Percentiles rank a stretch among this genome's conserved stretches.
Conservation (phyloP, 2,329 filamentous ascomycete genomes). For the Leptographium radiaticola region DNA sequence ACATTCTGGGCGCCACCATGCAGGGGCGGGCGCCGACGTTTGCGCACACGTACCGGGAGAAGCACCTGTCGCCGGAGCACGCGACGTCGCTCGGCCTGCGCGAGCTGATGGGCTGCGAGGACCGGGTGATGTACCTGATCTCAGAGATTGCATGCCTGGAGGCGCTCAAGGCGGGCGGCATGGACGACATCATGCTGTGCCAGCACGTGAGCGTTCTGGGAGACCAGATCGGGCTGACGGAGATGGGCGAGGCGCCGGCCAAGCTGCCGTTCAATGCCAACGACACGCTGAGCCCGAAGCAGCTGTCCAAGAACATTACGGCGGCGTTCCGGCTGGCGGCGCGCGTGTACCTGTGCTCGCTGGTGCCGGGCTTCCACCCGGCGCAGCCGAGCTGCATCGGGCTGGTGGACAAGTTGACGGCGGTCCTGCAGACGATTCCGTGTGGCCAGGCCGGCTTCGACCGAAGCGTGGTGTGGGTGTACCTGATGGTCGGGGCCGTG, state of each 20-base stretch:
- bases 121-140: constrained; percentile 94
- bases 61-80: constrained; percentile 60
- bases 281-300: constrained; percentile 66
- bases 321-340: constrained; percentile 83
- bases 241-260: constrained; percentile 46
- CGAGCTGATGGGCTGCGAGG: constrained; percentile 95
- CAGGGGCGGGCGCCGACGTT: constrained; percentile 74
- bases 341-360: constrained; percentile 90
- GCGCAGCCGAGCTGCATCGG: constrained; percentile 60
- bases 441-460: constrained; percentile 73
- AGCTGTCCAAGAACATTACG: constrained; percentile 80
- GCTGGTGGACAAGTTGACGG: constrained; percentile 65
- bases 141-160: constrained; percentile 95
- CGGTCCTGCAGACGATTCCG: constrained; percentile 70
- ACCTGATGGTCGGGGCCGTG: constrained; percentile 73
- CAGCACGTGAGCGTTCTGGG: constrained; percentile 81
- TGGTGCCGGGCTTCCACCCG: constrained; percentile 79
- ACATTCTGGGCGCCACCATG: constrained; percentile 92
- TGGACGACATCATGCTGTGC: constrained; percentile 78
- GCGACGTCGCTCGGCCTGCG: constrained; percentile 58
- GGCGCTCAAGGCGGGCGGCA: constrained; percentile 67
- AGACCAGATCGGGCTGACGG: constrained; percentile 72
- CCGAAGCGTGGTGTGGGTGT: constrained; percentile 83
- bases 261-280: constrained; percentile 52
- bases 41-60: constrained; percentile 89